Evolutionary conservation across 192 early-diverging fungal species (phyloP).

Genomic region (Coemansia sp.): DNA sequence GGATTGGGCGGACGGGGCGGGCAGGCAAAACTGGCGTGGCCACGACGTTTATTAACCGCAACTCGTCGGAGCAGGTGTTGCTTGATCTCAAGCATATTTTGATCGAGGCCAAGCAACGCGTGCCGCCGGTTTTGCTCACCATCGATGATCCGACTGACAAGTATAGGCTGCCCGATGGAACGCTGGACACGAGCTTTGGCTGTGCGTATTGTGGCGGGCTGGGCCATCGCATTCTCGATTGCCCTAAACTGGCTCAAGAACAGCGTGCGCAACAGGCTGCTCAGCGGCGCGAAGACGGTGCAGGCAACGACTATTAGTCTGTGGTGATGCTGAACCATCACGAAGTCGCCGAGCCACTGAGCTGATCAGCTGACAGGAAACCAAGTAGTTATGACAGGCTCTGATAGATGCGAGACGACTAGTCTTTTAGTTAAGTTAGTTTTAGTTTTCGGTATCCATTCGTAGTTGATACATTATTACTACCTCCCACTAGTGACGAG

Average conservation of each 20-base stretch:
- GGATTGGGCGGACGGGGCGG: slow-evolving; percentile 97
- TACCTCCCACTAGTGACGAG: too few species aligned
- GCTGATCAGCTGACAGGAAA: too few species aligned
- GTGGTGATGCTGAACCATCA: too few species aligned
- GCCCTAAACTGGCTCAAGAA: slow-evolving; percentile 78
- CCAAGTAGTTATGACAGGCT: too few species aligned
- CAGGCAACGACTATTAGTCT: slow-evolving; percentile 31
- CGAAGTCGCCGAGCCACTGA: too few species aligned
- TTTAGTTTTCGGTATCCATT: too few species aligned
- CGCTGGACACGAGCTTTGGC: slow-evolving; percentile 59
- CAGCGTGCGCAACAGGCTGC: slow-evolving; percentile 54
- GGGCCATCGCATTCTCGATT: slow-evolving; percentile 87
- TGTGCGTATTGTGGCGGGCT: slow-evolving; percentile 95
- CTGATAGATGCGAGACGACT: too few species aligned
- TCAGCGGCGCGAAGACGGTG: slow-evolving; percentile 30
- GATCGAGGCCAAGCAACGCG: slow-evolving; percentile 86
- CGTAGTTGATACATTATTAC: too few species aligned
- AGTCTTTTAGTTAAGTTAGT: too few species aligned
- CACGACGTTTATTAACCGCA: slow-evolving; percentile 94
- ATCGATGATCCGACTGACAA: slow-evolving; percentile 88
- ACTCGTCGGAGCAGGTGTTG: slow-evolving; percentile 89
- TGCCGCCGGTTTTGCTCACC: slow-evolving; percentile 82
- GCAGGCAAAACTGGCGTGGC: slow-evolving; percentile 95
- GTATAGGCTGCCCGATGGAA: slow-evolving; percentile 72
- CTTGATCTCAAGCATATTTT: slow-evolving; percentile 93